Percentiles rank a stretch among this genome's conserved stretches.
Evolutionary conservation across 805 yeast species (phyloP).

Genomic region (Spathaspora gorwiae): DNA sequence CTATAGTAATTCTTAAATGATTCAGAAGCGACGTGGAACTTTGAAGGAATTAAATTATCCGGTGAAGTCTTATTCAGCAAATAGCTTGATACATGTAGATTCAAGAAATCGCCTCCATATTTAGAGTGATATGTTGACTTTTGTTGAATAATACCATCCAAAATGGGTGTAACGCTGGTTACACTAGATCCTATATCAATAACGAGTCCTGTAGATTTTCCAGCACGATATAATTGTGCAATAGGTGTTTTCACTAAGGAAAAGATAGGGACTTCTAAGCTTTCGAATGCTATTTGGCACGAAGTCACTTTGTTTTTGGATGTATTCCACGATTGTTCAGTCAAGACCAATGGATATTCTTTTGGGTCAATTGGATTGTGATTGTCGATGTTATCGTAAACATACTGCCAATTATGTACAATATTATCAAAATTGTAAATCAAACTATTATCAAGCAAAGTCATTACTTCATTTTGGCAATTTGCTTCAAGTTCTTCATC

Average conservation of each 20-base stretch:
- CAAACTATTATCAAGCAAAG: constrained; percentile 58
- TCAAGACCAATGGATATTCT: constrained; percentile 62
- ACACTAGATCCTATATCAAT: constrained; percentile 74
- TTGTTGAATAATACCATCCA: constrained; percentile 66
- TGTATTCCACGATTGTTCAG: constrained; percentile 70
- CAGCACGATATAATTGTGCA: constrained; percentile 72
- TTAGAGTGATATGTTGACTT: constrained; percentile 64
- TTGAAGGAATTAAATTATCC: constrained; percentile 16
- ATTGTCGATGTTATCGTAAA: constrained; percentile 47
- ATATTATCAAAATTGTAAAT: constrained; percentile 73
- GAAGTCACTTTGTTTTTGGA: constrained; percentile 51
- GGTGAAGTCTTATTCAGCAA: constrained; percentile 19
- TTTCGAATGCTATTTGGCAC: constrained; percentile 72
- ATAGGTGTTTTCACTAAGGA: constrained; percentile 73
- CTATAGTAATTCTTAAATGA: constrained; percentile 36
- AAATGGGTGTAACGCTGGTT: constrained; percentile 69
- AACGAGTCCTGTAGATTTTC: constrained; percentile 72
- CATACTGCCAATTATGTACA: constrained; percentile 61
- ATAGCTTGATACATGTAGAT: constrained; percentile 54
- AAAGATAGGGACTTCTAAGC: constrained; percentile 69
- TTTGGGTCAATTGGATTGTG: constrained; percentile 40
- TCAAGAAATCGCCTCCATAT: constrained; percentile 82
- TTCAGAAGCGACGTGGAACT: constrained; percentile 13
- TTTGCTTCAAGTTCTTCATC: constrained; percentile 43
- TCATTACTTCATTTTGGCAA: constrained; percentile 49